Conservation (phyloP, 768 basidiomycete species). For the Trametes cubensis region DNA sequence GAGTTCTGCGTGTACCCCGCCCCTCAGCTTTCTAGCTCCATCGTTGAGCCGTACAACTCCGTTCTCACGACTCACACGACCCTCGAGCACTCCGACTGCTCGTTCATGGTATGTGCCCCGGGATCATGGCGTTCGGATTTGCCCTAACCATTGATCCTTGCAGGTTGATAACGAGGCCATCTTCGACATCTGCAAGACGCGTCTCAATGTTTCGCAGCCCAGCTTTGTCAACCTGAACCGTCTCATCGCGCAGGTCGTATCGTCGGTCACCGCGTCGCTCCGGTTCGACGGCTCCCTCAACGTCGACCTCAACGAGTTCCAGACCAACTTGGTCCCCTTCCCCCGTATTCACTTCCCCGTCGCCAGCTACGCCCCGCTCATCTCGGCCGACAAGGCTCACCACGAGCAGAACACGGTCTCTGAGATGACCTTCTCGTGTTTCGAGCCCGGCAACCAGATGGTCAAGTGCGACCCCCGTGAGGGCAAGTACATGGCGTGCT, state of each 20-base stretch:
- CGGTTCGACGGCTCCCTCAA: slow-evolving; percentile 98
- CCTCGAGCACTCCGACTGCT: slow-evolving; percentile 98
- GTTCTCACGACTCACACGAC: slow-evolving; percentile 98
- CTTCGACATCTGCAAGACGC: slow-evolving; percentile 99
- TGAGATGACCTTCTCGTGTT: slow-evolving; percentile 98
- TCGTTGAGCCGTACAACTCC: slow-evolving; percentile 98
- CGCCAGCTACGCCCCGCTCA: slow-evolving; percentile 92
- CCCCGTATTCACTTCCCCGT: slow-evolving; percentile 99
- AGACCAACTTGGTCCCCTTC: slow-evolving; percentile 98
- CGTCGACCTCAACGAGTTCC: slow-evolving; percentile 97
- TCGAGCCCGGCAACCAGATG: slow-evolving; percentile 97
- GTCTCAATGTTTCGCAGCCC: slow-evolving; percentile 80
- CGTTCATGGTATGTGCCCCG: slow-evolving; percentile 78
- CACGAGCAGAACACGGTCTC: slow-evolving; percentile 98
- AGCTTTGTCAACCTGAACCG: slow-evolving; percentile 95
- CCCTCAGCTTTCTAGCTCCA: slow-evolving; percentile 89
- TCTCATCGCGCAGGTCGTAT: slow-evolving; percentile 97
- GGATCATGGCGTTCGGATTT: background rate
- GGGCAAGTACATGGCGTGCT: slow-evolving; percentile 99
- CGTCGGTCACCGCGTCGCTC: slow-evolving; percentile 94
- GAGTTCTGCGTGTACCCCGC: slow-evolving; percentile 98
- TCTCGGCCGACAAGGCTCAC: slow-evolving; percentile 92
- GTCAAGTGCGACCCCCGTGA: slow-evolving; percentile 95
- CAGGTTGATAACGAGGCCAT: slow-evolving; percentile 99
- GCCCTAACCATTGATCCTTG: slow-evolving; percentile 2